Percentiles rank a stretch among this genome's conserved stretches.
Evolutionary conservation across 1,139 yeast species (phyloP).

Genomic region (Yamadazyma sp.): DNA sequence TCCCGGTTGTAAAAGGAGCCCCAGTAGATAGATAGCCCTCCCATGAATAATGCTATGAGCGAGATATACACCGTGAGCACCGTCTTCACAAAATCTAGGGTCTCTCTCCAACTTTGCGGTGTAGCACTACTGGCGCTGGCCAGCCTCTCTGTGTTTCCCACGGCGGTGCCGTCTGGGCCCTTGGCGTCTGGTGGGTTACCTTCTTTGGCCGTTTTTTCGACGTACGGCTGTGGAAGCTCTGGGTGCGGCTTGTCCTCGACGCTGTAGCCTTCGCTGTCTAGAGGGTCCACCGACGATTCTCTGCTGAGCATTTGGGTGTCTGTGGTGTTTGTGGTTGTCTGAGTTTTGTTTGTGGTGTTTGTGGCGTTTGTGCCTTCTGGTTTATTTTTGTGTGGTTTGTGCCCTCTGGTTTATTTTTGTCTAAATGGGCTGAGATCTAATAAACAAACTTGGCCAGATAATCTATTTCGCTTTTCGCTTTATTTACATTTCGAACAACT

Average conservation of each 20-base stretch:
- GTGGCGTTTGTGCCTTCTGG: too few species aligned
- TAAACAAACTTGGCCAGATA: too few species aligned
- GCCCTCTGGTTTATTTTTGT: too few species aligned
- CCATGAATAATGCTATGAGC: slow-evolving; percentile 20
- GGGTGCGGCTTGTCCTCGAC: too few species aligned
- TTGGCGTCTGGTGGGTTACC: too few species aligned
- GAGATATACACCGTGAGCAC: slow-evolving; percentile 1
- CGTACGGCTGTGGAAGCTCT: too few species aligned
- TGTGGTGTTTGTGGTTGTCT: background rate
- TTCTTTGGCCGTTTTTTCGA: too few species aligned
- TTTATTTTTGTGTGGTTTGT: too few species aligned
- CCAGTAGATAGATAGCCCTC: slow-evolving; percentile 57
- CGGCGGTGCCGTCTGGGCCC: background rate
- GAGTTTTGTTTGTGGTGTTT: background rate
- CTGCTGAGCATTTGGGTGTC: background rate
- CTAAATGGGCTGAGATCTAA: too few species aligned
- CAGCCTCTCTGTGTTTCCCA: background rate
- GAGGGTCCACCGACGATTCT: background rate
- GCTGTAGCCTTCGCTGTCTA: background rate
- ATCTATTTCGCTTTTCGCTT: too few species aligned
- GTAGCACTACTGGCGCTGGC: background rate
- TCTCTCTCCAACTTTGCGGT: background rate
- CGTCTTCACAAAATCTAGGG: slow-evolving; percentile 1
- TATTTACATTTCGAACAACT: too few species aligned
- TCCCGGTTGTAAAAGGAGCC: slow-evolving; percentile 52